phyloP scores from a whole-genome alignment of 257 asterid genomes.

The Capsicum rhomboideum region DNA sequence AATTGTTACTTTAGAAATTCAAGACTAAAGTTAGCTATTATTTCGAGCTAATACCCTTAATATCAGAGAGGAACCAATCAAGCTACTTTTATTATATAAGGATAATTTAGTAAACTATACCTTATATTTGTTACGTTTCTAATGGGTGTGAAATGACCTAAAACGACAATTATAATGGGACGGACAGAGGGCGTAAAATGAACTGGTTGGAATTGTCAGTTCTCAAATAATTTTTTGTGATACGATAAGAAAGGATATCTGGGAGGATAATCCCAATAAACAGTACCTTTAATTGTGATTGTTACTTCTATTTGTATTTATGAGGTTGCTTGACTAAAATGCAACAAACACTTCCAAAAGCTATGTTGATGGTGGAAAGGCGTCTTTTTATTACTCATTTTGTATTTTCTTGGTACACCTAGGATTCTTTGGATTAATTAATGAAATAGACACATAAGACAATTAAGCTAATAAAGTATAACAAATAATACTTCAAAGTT shows the following conservation, averaged over 20 bases:
- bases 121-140: too few relatives aligned
- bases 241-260: not conserved
- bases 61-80: too few relatives aligned
- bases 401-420: not conserved
- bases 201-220: not conserved
- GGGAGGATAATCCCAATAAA: not conserved
- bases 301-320: not conserved
- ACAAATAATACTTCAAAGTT: not conserved
- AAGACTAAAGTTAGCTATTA: too few relatives aligned
- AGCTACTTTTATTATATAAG: too few relatives aligned
- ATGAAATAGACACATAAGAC: not conserved
- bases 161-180: too few relatives aligned
- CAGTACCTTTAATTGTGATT: not conserved
- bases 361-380: not conserved
- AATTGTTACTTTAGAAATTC: too few relatives aligned
- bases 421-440: not conserved
- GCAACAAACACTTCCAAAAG: not conserved
- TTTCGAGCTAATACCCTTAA: too few relatives aligned
- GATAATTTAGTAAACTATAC: too few relatives aligned
- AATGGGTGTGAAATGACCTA: too few relatives aligned
- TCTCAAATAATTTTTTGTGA: not conserved
- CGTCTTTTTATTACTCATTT: not conserved
- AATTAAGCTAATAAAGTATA: not conserved
- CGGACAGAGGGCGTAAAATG: not conserved
- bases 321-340: not conserved